These are phyloP conservation scores for Globisporangium nunn DNA, from an alignment of 352 stramenopile genomes.

Conservation along the genomic window DNA sequence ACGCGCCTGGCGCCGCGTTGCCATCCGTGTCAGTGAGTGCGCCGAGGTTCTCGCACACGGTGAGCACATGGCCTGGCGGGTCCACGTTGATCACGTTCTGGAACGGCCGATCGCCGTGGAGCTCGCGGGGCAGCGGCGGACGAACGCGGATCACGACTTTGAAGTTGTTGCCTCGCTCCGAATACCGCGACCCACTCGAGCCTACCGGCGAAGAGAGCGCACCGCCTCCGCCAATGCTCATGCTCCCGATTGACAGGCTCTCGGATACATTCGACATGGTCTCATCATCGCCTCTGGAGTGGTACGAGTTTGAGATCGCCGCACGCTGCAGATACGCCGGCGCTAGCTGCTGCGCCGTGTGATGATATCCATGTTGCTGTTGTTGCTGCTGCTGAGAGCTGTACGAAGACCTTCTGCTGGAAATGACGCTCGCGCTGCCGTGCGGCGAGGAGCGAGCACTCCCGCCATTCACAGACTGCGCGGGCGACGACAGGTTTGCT, in stretches of 20 bases:
- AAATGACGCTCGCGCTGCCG: conserved; percentile 9
- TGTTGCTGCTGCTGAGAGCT: conserved; percentile 23
- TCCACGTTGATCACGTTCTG: conserved; percentile 90
- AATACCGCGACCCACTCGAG: conserved; percentile 23
- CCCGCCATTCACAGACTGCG: conserved; percentile 16
- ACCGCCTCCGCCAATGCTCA: conserved; percentile 1
- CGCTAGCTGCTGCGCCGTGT: conserved; percentile 9
- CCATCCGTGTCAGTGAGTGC: conserved; percentile 31
- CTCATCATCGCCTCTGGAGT: conserved; percentile 47
- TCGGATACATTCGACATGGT: conserved; percentile 55
- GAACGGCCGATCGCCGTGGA: conserved; percentile 85
- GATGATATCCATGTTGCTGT: conserved; percentile 9
- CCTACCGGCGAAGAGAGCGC: conserved; percentile 30
- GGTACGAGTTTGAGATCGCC: conserved; percentile 61
- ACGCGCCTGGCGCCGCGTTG: conserved; percentile 32
- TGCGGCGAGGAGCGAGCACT: conserved; percentile 33
- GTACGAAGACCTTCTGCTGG: conserved; percentile 19
- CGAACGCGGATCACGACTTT: conserved; percentile 92
- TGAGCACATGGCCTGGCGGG: conserved; percentile 77
- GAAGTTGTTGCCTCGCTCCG: conserved; percentile 74
- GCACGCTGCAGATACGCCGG: conserved; percentile 43
- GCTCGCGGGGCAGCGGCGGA: conserved; percentile 80
- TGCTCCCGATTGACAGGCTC: conserved; percentile 24
- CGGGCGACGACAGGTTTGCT: conserved; percentile 21
- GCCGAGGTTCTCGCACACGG: conserved; percentile 81